These are phyloP conservation scores for Colletotrichum scovillei DNA, from an alignment of 2,329 filamentous ascomycete genomes.

Conservation along the genomic window DNA sequence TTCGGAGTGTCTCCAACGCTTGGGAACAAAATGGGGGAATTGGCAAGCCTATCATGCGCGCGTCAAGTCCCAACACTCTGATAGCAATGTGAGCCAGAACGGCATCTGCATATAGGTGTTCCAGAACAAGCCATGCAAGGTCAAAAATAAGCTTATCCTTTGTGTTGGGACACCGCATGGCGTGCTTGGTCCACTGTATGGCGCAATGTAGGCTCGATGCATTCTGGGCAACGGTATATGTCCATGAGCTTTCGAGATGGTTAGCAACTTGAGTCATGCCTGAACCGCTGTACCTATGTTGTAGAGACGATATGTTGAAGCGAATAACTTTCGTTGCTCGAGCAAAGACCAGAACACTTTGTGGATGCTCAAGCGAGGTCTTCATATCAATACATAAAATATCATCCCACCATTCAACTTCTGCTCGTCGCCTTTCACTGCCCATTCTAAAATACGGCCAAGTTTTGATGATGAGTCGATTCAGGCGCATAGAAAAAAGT, in stretches of 20 bases:
- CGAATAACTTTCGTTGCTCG: no score
- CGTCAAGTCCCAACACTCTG: background rate
- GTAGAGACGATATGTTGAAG: no score
- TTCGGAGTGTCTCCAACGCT: background rate
- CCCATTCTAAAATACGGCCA: background rate
- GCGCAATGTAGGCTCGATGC: no score
- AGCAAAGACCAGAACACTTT: background rate
- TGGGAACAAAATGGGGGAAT: background rate
- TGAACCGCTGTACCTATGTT: no score
- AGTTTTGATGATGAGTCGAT: background rate
- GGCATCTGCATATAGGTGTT: background rate
- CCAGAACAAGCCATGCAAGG: background rate
- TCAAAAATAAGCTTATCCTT: background rate
- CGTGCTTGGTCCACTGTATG: constrained; percentile 1
- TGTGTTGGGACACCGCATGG: background rate
- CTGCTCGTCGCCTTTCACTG: background rate
- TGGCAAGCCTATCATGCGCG: background rate
- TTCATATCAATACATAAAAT: no score
- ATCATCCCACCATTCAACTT: background rate
- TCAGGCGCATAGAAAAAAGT: background rate
- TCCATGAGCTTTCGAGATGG: background rate
- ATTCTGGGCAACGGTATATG: background rate
- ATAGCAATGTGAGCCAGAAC: background rate
- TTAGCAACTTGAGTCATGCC: background rate
- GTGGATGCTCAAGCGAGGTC: background rate